Percentiles rank a stretch among this genome's conserved stretches.
Conservation (phyloP, 179 eudicot genomes). For the Heliamphora pulchella region DNA sequence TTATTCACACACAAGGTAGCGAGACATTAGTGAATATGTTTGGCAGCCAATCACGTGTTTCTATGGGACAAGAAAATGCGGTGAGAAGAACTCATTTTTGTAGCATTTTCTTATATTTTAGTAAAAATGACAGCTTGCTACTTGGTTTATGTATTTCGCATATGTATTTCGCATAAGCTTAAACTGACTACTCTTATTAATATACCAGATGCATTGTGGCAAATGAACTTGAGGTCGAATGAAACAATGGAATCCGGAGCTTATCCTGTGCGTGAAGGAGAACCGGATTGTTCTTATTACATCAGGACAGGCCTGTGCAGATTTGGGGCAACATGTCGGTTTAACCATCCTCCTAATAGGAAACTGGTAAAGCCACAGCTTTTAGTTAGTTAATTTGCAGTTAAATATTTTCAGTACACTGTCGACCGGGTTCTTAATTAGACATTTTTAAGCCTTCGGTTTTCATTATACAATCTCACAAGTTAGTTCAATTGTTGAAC, state of each 20-base stretch:
- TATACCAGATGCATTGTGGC: constrained; percentile 70
- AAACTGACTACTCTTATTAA: constrained; percentile 1
- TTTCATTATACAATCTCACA: neutral
- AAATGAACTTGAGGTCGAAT: constrained; percentile 55
- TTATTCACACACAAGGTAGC: neutral
- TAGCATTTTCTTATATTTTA: neutral
- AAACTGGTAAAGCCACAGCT: constrained; percentile 46
- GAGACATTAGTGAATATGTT: neutral
- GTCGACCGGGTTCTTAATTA: neutral
- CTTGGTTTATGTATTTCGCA: neutral
- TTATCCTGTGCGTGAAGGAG: constrained; percentile 93
- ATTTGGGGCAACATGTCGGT: constrained; percentile 82
- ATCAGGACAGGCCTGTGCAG: constrained; percentile 94
- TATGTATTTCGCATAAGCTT: too few species aligned
- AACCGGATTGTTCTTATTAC: constrained; percentile 95
- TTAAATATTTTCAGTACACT: too few species aligned
- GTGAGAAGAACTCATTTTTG: neutral
- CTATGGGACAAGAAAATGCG: neutral
- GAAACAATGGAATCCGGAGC: constrained; percentile 71
- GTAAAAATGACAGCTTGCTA: neutral
- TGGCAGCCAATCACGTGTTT: neutral
- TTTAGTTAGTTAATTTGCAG: too few species aligned
- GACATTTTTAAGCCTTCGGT: neutral
- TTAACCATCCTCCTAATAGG: constrained; percentile 87
- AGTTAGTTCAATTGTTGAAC: constrained; percentile 5